Base-by-base conservation (phyloP, 2,329 filamentous ascomycete genomes). In the Coleophoma crateriformis region DNA sequence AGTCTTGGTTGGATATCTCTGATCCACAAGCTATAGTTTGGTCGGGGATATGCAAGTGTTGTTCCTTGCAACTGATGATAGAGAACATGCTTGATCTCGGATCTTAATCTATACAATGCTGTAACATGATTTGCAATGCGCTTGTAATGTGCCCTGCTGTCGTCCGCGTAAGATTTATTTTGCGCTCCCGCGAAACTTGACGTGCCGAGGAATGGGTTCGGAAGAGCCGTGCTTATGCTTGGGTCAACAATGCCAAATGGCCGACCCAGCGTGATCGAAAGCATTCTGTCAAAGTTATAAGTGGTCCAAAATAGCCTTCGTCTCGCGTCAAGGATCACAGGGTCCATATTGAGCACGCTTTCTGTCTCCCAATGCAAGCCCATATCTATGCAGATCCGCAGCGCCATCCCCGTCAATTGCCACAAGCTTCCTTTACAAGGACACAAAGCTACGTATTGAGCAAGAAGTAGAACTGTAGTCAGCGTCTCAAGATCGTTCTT, bases 61-160 rank as follows among this genome's bases (percentile, higher is more conserved):
- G 47, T 50, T 15, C 53, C 46, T 54, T 60, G 59, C 8, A 54
- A 50, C 44, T 62, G 63, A 44, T 54, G 58, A 44, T 67, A 60
- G 6, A 62, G 58, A 22, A 67, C 63, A 43, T 66, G 64, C 40
- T 60, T 66, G 43, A 67, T 66, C 47, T 67, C 64, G 8, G 65
- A 67, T 49, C 66, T 59, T 7, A 67, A 59, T 47, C 61, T 60
- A 14, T 59, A 56, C 32, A 67, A 48, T 27, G 34, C 50, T 44
- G 63, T 55, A 12, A 67, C 45, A 46, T 67, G 65, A 40, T 67
- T 67, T 33, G 59, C 53, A 42, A 60, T 61, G 49, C 53, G 56
- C 47, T 65, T 57, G 8, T 45, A 51, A 42, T 62, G 60, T 13
- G 53, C 45, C 4, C 27, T 15, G 27, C 19, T 19, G 19, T 19